phyloP scores from a whole-genome alignment of 1,284 basidiomycete genomes.

The Meira nashicola region DNA sequence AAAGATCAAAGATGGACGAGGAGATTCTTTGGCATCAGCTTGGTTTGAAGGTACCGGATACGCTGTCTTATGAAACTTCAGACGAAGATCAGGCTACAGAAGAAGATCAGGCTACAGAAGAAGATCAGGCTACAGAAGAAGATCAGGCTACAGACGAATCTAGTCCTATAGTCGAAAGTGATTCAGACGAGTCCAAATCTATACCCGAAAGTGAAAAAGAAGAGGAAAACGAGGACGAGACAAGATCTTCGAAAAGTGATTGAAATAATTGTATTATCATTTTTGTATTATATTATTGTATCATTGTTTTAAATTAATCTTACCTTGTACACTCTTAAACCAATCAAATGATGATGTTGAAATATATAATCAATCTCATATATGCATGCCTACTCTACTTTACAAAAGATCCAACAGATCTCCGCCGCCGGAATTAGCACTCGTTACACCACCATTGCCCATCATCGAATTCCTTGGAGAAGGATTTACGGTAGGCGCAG shows the following conservation, averaged over 20 bases:
- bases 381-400: not conserved
- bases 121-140: slow-evolving; percentile 4
- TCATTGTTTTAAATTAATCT: no score
- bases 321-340: no score
- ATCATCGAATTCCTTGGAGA: not conserved
- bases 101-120: slow-evolving; percentile 18
- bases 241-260: not conserved
- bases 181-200: not conserved
- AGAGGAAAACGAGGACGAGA: not conserved
- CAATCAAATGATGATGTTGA: no score
- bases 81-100: slow-evolving; percentile 7
- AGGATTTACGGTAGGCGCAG: not conserved
- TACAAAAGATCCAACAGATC: slow-evolving; percentile 14
- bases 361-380: no score
- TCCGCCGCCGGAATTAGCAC: not conserved
- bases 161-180: not conserved
- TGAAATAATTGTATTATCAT: no score
- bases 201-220: not conserved
- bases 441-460: slow-evolving; percentile 2
- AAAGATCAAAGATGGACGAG: not conserved
- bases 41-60: not conserved
- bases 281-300: no score
- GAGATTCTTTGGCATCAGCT: not conserved
- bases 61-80: not conserved
- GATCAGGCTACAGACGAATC: not conserved